Evolutionary conservation across 1,284 basidiomycete genomes (phyloP).

Genomic region (Trametes hirsuta): DNA sequence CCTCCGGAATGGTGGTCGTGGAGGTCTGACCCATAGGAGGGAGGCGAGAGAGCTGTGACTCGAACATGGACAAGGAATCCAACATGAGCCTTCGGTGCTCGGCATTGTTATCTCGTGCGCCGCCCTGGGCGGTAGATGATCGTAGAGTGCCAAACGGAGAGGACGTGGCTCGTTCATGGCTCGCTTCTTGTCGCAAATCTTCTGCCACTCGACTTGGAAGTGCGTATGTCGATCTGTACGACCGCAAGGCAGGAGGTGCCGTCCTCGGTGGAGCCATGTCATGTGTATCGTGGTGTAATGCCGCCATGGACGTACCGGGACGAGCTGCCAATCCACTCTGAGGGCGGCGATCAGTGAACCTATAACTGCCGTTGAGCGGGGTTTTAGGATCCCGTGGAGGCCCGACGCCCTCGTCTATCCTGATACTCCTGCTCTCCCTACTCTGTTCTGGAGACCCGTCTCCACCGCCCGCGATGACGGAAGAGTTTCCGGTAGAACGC

Average conservation of each 20-base stretch:
- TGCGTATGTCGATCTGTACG: slow-evolving; percentile 37
- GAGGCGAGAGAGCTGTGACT: slow-evolving; percentile 59
- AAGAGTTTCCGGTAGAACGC: slow-evolving; percentile 29
- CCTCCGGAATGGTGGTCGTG: slow-evolving; percentile 49
- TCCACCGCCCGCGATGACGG: slow-evolving; percentile 18
- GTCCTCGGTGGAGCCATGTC: slow-evolving; percentile 36
- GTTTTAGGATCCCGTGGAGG: slow-evolving; percentile 29
- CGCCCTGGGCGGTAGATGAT: slow-evolving; percentile 23
- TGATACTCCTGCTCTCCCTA: slow-evolving; percentile 6
- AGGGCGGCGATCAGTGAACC: slow-evolving; percentile 24
- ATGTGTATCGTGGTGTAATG: slow-evolving; percentile 35
- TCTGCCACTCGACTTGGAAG: slow-evolving; percentile 28
- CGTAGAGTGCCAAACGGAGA: slow-evolving; percentile 29
- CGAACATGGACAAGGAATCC: slow-evolving; percentile 71
- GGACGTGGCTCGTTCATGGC: slow-evolving; percentile 26
- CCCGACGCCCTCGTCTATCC: slow-evolving; percentile 23
- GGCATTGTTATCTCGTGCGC: slow-evolving; percentile 34
- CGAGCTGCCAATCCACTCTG: slow-evolving; percentile 33
- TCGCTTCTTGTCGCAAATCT: slow-evolving; percentile 11
- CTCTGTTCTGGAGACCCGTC: slow-evolving; percentile 18
- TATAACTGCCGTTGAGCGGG: slow-evolving; percentile 22
- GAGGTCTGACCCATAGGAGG: slow-evolving; percentile 47
- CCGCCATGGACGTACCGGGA: slow-evolving; percentile 58
- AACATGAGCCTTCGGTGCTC: slow-evolving; percentile 72
- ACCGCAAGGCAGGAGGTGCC: slow-evolving; percentile 39